Base-by-base conservation (phyloP, 1,139 yeast genomes). In the Pichia sp. region DNA sequence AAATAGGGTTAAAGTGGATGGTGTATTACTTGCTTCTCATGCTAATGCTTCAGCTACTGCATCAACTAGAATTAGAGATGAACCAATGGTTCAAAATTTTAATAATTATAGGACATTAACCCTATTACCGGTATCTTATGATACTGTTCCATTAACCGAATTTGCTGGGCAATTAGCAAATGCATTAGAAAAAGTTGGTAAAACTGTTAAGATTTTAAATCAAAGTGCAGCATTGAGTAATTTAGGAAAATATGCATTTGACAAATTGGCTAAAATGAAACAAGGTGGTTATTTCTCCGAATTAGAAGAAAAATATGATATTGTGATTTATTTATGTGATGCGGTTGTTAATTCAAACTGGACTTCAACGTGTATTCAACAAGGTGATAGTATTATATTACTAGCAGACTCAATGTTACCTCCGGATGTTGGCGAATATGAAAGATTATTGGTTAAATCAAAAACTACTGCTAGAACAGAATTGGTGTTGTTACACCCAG, bases 281-380 rank as follows among this genome's bases (percentile, higher is more conserved):
- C 81, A 90, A 53, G 79, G 94, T 43, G 96, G 97, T 0, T 87
- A 85, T 60, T 84, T 92, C 60, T 87, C 96, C 0, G 95, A 89
- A 56, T 72, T 92, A 49, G 98, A 92, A 70, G 97, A 90, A 60
- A 79, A 81, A 54, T 87, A 83, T 63, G 88, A 90, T 58, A 85
- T 90, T 3, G 85, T 92, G 6, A 79, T 92, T 4, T 92, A 92
- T 61, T 81, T 92, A 28, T 92, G 95, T 37, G 97, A 92, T 60
- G 82, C 96, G 0, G 76, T 86, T 1, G 79, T 86, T 3, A 82
- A 81, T 55, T 86, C 96, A 0, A 76, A 82, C 34, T 92, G 98
- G 98, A 88, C 97, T 0, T 77, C 81, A 8, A 87, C 96, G 0
- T 92, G 98, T 65, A 85, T 92, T 44, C 80, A 94, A 5, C 97